Base-by-base conservation (phyloP, 1,284 basidiomycete species). In the Ceratobasidium sp. region DNA sequence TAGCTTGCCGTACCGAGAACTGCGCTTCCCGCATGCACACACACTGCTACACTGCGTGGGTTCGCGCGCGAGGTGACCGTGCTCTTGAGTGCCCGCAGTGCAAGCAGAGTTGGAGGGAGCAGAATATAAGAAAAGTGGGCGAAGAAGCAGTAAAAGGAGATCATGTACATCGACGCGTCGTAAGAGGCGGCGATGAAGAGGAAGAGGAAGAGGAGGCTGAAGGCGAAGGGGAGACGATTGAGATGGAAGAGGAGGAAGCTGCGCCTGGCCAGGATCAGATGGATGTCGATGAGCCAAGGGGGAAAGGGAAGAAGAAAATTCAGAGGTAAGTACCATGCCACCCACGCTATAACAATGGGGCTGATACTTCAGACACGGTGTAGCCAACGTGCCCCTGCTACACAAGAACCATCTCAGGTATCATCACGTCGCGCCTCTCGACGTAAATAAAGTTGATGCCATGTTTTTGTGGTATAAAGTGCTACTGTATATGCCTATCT, bases 21-120 rank as follows among this genome's bases (percentile, higher is more conserved):
- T 96, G 94, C 86, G 88, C 90, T 80, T 86, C 87, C 13, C 88
- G 89, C 51, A 84, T 95, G 84, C 95, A 96, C 84, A 84, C 84
- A 61, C 90, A 92, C 80, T 95, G 94, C 82, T 92, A 91, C 83
- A 85, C 86, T 39, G 82, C 82, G 55, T 66, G 61, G 63, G 58
- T 53, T 56, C 73, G 73, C 40, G 73, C 73, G 23, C 61, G 46
- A 46, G 46, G 73, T 44, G 84, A 77, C 15, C 67, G 49, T 26
- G n/a, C 39, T 13, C 51, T 61, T 15, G 56, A 66, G 39, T 76
- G 73, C 58, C 73, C 73, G n/a, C 61, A 66, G n/a, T 76, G 73
- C 28, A 53, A 63, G 40, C 63, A 63, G 20, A 76, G 73, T 33
- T 76, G 73, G 73, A 40, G 40, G 3, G 83, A 85, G 33, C 86